Evolutionary conservation across 257 asterid genomes (phyloP).

Genomic region (Penstemon davidsonii): DNA sequence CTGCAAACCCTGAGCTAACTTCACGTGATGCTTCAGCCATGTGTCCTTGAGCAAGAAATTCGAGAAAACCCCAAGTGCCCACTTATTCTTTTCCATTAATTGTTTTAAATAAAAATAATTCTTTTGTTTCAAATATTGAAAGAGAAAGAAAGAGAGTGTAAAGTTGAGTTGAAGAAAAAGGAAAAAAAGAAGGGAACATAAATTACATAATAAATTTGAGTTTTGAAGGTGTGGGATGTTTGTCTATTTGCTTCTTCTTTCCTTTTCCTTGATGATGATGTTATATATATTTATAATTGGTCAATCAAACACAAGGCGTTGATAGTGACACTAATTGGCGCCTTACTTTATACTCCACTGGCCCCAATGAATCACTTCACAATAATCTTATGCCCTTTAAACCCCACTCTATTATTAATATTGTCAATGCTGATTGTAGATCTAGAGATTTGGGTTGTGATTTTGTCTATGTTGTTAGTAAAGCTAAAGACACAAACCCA

Average conservation of each 20-base stretch:
- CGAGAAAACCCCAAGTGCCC: conserved; percentile 25
- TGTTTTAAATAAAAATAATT: too few species aligned
- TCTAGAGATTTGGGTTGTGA: conserved; percentile 38
- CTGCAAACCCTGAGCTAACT: conserved; percentile 28
- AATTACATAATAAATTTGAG: conserved; percentile 22
- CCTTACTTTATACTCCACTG: conserved; percentile 39
- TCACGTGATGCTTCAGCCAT: conserved; percentile 44
- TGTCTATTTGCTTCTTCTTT: conserved; percentile 18
- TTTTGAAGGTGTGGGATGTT: conserved; percentile 6
- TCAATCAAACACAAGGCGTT: conserved; percentile 36
- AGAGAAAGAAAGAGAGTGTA: conserved; percentile 21
- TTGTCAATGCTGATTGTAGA: conserved; percentile 33
- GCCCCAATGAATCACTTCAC: conserved; percentile 29
- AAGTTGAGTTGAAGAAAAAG: conserved; percentile 19
- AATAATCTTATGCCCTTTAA: conserved; percentile 12
- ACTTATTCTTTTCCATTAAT: not conserved
- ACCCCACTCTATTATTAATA: not conserved
- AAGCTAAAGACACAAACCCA: conserved; percentile 24
- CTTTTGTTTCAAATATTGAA: not conserved
- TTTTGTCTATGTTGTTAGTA: conserved; percentile 1
- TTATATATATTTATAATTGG: conserved; percentile 8
- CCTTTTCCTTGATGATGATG: conserved; percentile 11
- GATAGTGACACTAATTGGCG: conserved; percentile 63
- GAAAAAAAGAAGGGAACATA: conserved; percentile 27
- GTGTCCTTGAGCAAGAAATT: conserved; percentile 32